Percentiles rank a stretch among this genome's conserved stretches.
Conservation (phyloP, 257 asterid genomes). For the Solanum appendiculatum region DNA sequence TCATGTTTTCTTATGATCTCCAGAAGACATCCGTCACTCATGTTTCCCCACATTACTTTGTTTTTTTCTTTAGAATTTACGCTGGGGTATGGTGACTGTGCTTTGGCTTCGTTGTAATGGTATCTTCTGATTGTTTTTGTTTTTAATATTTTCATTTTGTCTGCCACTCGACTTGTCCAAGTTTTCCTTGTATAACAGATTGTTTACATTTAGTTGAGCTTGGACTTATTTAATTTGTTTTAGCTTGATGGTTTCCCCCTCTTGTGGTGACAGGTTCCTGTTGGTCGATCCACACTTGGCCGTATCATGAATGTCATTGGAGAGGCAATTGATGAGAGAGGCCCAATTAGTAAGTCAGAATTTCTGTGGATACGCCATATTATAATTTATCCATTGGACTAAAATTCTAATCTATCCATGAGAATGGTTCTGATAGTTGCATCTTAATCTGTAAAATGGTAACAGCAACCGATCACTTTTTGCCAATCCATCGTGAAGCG, state of each 20-base stretch:
- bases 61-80: not conserved
- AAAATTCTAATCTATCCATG: not conserved
- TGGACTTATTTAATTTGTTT: not conserved
- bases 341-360: conserved; percentile 60
- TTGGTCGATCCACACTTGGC: conserved; percentile 93
- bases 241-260: not conserved
- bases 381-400: not conserved
- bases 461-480: conserved; percentile 74
- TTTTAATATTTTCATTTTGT: not conserved
- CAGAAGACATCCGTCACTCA: not conserved
- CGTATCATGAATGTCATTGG: conserved; percentile 96
- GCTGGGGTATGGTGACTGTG: not conserved
- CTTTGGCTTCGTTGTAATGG: not conserved
- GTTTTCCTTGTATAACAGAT: not conserved
- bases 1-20: not conserved
- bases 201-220: not conserved
- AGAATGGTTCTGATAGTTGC: not conserved
- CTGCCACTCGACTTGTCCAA: not conserved
- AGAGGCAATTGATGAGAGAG: conserved; percentile 86
- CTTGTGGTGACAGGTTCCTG: conserved; percentile 60
- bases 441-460: not conserved
- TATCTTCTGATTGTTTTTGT: not conserved
- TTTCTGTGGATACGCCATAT: not conserved
- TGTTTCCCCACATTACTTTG: not conserved
- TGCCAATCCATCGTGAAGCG: conserved; percentile 97